Percentiles rank a stretch among this genome's conserved stretches.
Evolutionary conservation across 352 stramenopile genomes (phyloP).

Genomic region (Globisporangium recalcitrans): DNA sequence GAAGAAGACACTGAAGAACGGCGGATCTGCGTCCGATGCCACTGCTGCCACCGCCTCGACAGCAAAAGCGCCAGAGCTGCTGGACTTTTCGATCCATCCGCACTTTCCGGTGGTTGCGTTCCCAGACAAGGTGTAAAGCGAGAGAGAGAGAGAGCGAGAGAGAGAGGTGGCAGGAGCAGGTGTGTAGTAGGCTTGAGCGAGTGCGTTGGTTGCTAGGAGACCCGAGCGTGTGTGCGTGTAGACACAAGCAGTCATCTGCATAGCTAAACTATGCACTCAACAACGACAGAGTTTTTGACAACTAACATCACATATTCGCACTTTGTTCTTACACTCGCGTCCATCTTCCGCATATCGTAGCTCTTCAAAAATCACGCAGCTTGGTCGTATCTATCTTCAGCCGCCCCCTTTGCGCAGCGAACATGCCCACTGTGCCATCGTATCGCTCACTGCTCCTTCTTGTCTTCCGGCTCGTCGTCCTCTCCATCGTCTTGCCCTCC

Average conservation of each 20-base stretch:
- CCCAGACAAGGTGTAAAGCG: slow-evolving; percentile 16
- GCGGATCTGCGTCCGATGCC: not conserved
- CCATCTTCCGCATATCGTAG: not conserved
- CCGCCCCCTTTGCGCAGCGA: not conserved
- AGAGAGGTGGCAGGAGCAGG: not conserved
- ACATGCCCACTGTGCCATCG: too few species aligned
- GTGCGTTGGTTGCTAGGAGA: not conserved
- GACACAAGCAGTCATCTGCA: not conserved
- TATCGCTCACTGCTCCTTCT: slow-evolving; percentile 19
- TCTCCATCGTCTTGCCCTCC: slow-evolving; percentile 12
- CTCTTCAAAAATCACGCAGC: not conserved
- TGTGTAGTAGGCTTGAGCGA: not conserved
- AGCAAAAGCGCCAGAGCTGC: slow-evolving; percentile 23
- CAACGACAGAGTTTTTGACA: slow-evolving; percentile 2
- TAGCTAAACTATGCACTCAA: not conserved
- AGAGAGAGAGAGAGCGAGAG: not conserved
- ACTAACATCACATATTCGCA: slow-evolving; percentile 2
- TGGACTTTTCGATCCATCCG: slow-evolving; percentile 65
- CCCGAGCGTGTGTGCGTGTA: not conserved
- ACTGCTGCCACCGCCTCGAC: not conserved
- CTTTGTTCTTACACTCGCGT: not conserved
- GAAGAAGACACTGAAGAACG: slow-evolving; percentile 29
- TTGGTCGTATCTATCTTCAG: not conserved
- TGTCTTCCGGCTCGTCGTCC: slow-evolving; percentile 4
- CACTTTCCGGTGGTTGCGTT: slow-evolving; percentile 67